Percentiles rank a stretch among this genome's conserved stretches.
Evolutionary conservation across 2,329 filamentous ascomycete species (phyloP).

Genomic region (Aaosphaeria pasadenensis): DNA sequence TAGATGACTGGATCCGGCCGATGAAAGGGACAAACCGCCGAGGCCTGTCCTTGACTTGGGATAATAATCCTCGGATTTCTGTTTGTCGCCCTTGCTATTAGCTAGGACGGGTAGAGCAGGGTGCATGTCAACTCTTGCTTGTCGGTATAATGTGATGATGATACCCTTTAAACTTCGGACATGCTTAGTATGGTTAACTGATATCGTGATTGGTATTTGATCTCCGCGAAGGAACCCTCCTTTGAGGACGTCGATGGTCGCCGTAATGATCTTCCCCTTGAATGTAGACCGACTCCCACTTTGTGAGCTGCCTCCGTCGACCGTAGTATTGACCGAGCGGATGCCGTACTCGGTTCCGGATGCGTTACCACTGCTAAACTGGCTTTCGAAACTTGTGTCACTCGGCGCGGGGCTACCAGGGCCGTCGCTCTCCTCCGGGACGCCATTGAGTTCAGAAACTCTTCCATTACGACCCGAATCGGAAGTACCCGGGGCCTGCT

Average conservation of each 20-base stretch:
- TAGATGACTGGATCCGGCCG: constrained; percentile 82
- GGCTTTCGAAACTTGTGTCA: constrained; percentile 46
- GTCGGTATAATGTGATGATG: constrained; percentile 87
- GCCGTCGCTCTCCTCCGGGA: constrained; percentile 28
- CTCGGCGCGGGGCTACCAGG: constrained; percentile 46
- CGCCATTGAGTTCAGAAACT: constrained; percentile 20
- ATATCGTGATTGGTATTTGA: constrained; percentile 72
- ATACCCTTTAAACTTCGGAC: constrained; percentile 90
- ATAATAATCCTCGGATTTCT: constrained; percentile 79
- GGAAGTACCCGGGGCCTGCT: constrained; percentile 10
- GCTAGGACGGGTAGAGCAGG: constrained; percentile 60
- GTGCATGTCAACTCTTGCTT: constrained; percentile 84
- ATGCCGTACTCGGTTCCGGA: constrained; percentile 42
- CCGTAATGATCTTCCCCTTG: constrained; percentile 76
- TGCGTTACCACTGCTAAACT: constrained; percentile 61
- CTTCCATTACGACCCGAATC: constrained; percentile 20
- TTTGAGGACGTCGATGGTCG: constrained; percentile 77
- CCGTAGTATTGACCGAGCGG: constrained; percentile 41
- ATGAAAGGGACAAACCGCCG: constrained; percentile 80
- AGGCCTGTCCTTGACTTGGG: constrained; percentile 84
- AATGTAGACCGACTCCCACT: constrained; percentile 52
- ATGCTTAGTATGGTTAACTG: constrained; percentile 81
- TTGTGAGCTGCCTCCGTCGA: constrained; percentile 42
- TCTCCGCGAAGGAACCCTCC: constrained; percentile 87
- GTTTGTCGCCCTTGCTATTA: constrained; percentile 63